These are phyloP conservation scores for Imleria badia DNA, from an alignment of 768 basidiomycete genomes.

Conservation along the genomic window DNA sequence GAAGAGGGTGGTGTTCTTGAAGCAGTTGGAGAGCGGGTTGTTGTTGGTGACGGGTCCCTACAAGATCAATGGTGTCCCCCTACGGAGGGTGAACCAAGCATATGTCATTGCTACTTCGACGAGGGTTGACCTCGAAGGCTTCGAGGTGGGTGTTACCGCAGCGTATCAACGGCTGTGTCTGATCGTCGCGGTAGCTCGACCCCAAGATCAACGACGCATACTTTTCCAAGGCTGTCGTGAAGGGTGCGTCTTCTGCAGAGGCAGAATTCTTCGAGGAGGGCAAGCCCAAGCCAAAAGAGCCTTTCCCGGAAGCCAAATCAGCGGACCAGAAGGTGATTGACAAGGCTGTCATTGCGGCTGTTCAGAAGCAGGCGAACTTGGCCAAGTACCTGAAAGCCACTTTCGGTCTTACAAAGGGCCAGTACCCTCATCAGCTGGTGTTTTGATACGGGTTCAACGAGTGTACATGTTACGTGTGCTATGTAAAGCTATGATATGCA, in stretches of 20 bases:
- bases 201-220: conserved; percentile 93
- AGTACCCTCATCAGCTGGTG: conserved; percentile 91
- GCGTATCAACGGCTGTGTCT: not conserved
- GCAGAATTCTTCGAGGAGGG: conserved; percentile 96
- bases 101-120: conserved; percentile 99
- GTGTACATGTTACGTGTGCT: conserved; percentile 12
- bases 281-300: conserved; percentile 85
- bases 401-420: conserved; percentile 95
- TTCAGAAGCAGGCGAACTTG: conserved; percentile 90
- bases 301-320: conserved; percentile 83
- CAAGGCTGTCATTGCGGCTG: conserved; percentile 70
- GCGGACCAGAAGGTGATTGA: conserved; percentile 91
- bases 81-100: conserved; percentile 97
- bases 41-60: conserved; percentile 96
- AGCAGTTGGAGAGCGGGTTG: conserved; percentile 90
- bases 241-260: conserved; percentile 80
- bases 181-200: conserved; percentile 55
- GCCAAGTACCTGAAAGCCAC: conserved; percentile 89
- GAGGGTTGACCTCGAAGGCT: conserved; percentile 74
- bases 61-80: conserved; percentile 98
- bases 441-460: conserved; percentile 54
- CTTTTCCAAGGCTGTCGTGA: conserved; percentile 78
- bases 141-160: conserved; percentile 58
- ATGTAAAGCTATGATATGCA: conserved; percentile 30
- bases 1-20: conserved; percentile 97